phyloP scores from a whole-genome alignment of 495 filamentous ascomycete genomes.

The Pyrenula massariospora region DNA sequence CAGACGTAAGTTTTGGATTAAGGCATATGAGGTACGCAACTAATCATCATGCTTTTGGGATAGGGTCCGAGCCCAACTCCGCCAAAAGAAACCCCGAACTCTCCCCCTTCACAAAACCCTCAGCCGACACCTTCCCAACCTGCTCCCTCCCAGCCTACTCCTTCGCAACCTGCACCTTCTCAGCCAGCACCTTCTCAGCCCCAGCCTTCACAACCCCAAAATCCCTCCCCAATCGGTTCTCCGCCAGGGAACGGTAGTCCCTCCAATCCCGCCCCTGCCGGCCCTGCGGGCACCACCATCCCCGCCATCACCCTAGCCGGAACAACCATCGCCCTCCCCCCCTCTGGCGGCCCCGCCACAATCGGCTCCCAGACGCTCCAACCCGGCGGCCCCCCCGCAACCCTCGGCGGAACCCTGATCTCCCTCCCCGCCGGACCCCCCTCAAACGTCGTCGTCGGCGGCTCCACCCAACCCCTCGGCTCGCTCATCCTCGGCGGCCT shows the following conservation, averaged over 20 bases:
- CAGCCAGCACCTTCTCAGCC: neutral
- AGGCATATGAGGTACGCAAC: neutral
- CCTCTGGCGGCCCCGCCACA: neutral
- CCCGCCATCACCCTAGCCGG: neutral
- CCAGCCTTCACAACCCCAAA: neutral
- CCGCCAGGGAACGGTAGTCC: neutral
- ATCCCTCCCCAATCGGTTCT: neutral
- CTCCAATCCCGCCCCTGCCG: neutral
- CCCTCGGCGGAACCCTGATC: slow-evolving; percentile 3
- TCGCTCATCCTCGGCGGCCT: neutral
- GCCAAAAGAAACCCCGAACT: neutral
- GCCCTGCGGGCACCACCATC: neutral
- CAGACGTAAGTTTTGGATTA: neutral
- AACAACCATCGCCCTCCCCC: neutral
- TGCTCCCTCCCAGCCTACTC: neutral
- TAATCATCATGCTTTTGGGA: neutral
- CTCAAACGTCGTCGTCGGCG: neutral
- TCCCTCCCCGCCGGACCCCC: slow-evolving; percentile 2
- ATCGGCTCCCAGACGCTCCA: slow-evolving; percentile 2
- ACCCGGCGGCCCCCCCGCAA: slow-evolving; percentile 1
- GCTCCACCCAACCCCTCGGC: neutral
- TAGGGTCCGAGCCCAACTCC: neutral
- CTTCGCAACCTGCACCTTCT: neutral
- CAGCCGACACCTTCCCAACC: neutral
- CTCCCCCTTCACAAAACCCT: neutral